Evolutionary conservation across 345 rosid species (phyloP).

Genomic region (Draba incana): DNA sequence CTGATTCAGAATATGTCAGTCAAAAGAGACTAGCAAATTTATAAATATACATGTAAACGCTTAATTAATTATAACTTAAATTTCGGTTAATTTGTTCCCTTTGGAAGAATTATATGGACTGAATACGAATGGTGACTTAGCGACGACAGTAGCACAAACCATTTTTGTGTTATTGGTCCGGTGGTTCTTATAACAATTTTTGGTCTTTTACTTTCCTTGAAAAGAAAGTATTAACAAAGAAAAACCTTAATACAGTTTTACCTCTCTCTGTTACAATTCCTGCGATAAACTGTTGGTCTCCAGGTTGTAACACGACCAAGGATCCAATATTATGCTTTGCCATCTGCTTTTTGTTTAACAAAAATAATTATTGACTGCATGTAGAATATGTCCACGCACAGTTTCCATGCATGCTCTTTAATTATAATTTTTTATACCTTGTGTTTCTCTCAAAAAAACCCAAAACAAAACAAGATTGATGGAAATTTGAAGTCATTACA

Average conservation of each 20-base stretch:
- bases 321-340: slow-evolving; percentile 87
- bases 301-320: slow-evolving; percentile 81
- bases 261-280: slow-evolving; percentile 96
- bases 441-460: neutral
- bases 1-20: slow-evolving; percentile 42
- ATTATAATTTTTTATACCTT: neutral
- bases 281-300: slow-evolving; percentile 64
- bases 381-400: neutral
- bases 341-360: slow-evolving; percentile 59
- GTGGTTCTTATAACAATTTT: neutral
- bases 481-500: no score
- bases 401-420: neutral
- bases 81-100: neutral
- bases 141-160: no score
- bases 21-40: neutral
- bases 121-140: no score
- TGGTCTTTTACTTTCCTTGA: neutral
- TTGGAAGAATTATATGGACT: no score
- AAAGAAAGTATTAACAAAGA: neutral
- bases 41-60: neutral
- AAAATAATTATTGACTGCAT: neutral
- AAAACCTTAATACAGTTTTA: slow-evolving; percentile 28
- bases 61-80: neutral
- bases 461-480: neutral
- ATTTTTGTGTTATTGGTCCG: no score